Conservation (phyloP, 2,329 filamentous ascomycete species). For the Zymoseptoria crescenta region DNA sequence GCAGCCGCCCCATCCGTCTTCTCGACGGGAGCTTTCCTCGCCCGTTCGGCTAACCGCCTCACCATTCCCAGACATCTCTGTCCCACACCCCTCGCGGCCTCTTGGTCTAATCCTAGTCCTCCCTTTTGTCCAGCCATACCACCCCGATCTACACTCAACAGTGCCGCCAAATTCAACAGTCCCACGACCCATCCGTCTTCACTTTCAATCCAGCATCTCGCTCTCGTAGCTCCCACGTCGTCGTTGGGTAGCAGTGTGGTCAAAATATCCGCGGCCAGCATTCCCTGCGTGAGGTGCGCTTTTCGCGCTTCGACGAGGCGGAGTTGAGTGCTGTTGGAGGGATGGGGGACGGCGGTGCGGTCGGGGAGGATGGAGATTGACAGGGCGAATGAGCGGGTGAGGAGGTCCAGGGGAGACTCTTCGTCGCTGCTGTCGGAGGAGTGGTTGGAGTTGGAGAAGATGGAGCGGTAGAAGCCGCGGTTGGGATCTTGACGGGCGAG, state of each 20-base stretch:
- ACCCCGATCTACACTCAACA: conserved; percentile 56
- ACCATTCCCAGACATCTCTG: conserved; percentile 42
- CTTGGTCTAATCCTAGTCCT: conserved; percentile 24
- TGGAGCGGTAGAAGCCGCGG: conserved; percentile 69
- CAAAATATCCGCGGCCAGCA: conserved; percentile 83
- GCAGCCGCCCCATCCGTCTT: conserved; percentile 13
- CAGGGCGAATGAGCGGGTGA: conserved; percentile 80
- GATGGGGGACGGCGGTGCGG: conserved; percentile 48
- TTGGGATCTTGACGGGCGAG: conserved; percentile 92
- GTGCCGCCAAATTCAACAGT: conserved; percentile 65
- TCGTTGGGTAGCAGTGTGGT: conserved; percentile 53
- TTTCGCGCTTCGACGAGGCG: conserved; percentile 74
- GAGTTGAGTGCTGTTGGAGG: conserved; percentile 36
- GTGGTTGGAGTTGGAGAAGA: conserved; percentile 58
- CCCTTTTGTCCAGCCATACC: conserved; percentile 5
- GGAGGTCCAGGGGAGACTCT: conserved; percentile 61
- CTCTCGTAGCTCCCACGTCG: conserved; percentile 45
- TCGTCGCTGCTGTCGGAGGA: conserved; percentile 34
- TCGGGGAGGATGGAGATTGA: conserved; percentile 81
- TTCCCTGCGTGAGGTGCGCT: conserved; percentile 82
- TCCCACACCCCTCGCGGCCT: conserved; percentile 30
- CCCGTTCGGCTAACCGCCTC: conserved; percentile 40
- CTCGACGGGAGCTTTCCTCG: conserved; percentile 17
- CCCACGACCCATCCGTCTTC: conserved; percentile 77
- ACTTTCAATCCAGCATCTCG: conserved; percentile 72